Evolutionary conservation across 2,329 filamentous ascomycete species (phyloP).

Genomic region (Trichoderma sp.): DNA sequence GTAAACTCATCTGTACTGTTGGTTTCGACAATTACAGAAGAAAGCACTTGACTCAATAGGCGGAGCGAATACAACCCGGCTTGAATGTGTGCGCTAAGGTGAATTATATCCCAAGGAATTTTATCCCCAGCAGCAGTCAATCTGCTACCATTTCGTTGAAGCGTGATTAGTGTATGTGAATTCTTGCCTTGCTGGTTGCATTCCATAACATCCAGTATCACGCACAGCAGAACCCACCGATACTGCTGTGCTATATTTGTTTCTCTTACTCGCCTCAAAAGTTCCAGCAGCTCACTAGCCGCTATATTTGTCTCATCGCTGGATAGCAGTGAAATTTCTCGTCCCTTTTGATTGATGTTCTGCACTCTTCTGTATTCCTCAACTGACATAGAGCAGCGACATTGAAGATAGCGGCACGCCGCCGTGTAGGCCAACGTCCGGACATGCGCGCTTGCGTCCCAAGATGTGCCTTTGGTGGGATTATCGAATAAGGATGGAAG

Average conservation of each 20-base stretch:
- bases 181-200: slow-evolving; percentile 31
- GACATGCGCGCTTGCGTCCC: slow-evolving; percentile 51
- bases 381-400: slow-evolving; percentile 23
- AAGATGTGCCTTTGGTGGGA: slow-evolving; percentile 53
- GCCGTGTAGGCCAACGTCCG: slow-evolving; percentile 56
- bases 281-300: slow-evolving; percentile 24
- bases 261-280: slow-evolving; percentile 23
- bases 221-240: slow-evolving; percentile 30
- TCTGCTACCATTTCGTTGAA: slow-evolving; percentile 23
- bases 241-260: background rate
- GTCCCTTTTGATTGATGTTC: slow-evolving; percentile 30
- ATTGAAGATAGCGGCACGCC: slow-evolving; percentile 30
- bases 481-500: slow-evolving; percentile 63
- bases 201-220: slow-evolving; percentile 31
- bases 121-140: background rate
- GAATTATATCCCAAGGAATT: slow-evolving; percentile 56
- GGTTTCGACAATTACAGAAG: slow-evolving; percentile 19
- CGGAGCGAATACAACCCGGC: slow-evolving; percentile 61
- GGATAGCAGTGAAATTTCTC: slow-evolving; percentile 25
- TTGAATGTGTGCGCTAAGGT: slow-evolving; percentile 60
- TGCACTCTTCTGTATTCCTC: slow-evolving; percentile 41
- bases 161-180: slow-evolving; percentile 27
- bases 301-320: slow-evolving; percentile 13
- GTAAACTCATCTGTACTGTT: background rate
- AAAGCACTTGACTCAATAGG: slow-evolving; percentile 41